Evolutionary conservation across 2,329 filamentous ascomycete genomes (phyloP).

Genomic region (Remersonia thermophila): DNA sequence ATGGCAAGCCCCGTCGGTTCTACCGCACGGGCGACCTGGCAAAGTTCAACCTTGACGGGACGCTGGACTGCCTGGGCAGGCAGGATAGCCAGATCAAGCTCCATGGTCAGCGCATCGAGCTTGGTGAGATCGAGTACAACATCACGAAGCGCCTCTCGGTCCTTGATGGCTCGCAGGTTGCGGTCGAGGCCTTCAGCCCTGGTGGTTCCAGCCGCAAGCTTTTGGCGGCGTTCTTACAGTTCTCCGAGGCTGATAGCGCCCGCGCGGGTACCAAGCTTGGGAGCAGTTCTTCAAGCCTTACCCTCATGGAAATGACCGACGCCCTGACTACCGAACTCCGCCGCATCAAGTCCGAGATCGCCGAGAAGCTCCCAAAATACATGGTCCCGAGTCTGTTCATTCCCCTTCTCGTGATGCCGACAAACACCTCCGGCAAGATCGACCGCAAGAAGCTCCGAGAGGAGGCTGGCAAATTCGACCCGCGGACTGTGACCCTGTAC

Average conservation of each 20-base stretch:
- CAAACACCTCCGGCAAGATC: conserved; percentile 16
- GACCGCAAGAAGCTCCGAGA: conserved; percentile 25
- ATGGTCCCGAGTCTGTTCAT: conserved; percentile 26
- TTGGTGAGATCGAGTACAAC: conserved; percentile 33
- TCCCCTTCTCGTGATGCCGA: conserved; percentile 9
- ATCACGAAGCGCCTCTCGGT: conserved; percentile 29
- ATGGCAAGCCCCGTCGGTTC: conserved; percentile 17
- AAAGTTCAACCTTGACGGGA: neutral
- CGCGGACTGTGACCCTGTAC: no score
- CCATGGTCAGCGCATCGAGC: conserved; percentile 18
- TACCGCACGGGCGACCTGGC: conserved; percentile 34
- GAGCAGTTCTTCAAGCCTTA: no score
- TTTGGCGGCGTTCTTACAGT: conserved; percentile 11
- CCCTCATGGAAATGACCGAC: neutral
- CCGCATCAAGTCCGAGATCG: conserved; percentile 1
- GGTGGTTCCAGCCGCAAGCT: conserved; percentile 7
- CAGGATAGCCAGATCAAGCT: conserved; percentile 18
- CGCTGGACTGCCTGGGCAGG: conserved; percentile 13
- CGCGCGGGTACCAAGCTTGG: no score
- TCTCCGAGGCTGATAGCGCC: conserved; percentile 5
- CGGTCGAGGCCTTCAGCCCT: conserved; percentile 22
- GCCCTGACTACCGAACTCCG: neutral
- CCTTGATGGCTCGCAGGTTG: conserved; percentile 41
- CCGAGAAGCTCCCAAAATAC: conserved; percentile 23
- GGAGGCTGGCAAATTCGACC: neutral